A percentile compares a stretch with the other conserved stretches of the same genome.
Conservation (phyloP, 495 filamentous ascomycete genomes). For the Penicillium coffeae region DNA sequence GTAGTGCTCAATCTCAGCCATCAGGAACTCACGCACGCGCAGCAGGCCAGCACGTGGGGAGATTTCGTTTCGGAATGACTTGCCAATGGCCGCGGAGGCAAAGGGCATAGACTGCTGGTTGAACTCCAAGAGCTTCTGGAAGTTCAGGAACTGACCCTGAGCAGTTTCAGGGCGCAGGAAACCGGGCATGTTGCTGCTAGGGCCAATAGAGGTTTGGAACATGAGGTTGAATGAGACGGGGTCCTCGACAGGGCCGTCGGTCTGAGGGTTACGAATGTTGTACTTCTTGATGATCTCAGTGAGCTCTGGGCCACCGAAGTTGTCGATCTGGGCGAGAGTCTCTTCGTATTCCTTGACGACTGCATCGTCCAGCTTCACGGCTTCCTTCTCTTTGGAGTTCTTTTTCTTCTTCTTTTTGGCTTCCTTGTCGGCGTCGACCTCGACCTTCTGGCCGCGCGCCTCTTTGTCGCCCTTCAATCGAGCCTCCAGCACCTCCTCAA, state of each 20-base stretch:
- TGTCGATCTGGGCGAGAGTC: slow-evolving; percentile 68
- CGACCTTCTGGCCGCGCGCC: slow-evolving; percentile 67
- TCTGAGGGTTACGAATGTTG: slow-evolving; percentile 61
- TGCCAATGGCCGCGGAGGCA: slow-evolving; percentile 70
- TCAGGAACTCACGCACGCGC: slow-evolving; percentile 67
- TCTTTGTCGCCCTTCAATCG: slow-evolving; percentile 78
- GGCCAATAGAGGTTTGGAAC: slow-evolving; percentile 70
- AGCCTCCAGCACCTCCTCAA: slow-evolving; percentile 85
- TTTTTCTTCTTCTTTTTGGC: slow-evolving; percentile 67
- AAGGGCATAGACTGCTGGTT: slow-evolving; percentile 70
- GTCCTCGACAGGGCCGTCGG: slow-evolving; percentile 55
- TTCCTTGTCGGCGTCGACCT: slow-evolving; percentile 61
- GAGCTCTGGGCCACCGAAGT: slow-evolving; percentile 63
- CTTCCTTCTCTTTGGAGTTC: slow-evolving; percentile 54
- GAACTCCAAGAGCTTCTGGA: slow-evolving; percentile 67
- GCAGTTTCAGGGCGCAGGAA: slow-evolving; percentile 67
- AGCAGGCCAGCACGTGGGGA: slow-evolving; percentile 64
- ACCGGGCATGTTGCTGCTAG: slow-evolving; percentile 58
- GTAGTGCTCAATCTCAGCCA: slow-evolving; percentile 74
- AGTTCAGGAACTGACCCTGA: slow-evolving; percentile 65
- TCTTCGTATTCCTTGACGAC: slow-evolving; percentile 65
- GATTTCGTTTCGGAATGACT: slow-evolving; percentile 73
- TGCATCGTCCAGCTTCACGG: slow-evolving; percentile 60
- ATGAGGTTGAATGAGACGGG: slow-evolving; percentile 71
- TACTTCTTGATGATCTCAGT: slow-evolving; percentile 60